Percentiles rank a stretch among this genome's conserved stretches.
These are phyloP conservation scores for Cladophialophora psammophila DNA, from an alignment of 2,329 filamentous ascomycete genomes.

Conservation along the genomic window DNA sequence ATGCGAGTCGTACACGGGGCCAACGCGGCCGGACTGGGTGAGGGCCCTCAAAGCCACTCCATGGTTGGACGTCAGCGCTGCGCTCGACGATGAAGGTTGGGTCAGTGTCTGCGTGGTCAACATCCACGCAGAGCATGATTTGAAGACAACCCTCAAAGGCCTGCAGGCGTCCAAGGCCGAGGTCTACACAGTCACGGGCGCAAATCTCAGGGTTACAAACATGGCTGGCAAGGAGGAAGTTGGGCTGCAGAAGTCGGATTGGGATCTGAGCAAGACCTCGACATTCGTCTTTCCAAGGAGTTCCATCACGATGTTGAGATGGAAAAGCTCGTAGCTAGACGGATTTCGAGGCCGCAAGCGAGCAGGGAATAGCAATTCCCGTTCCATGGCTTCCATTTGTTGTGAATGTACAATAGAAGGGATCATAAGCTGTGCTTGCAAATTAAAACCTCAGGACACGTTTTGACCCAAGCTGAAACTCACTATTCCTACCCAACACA, in stretches of 20 bases:
- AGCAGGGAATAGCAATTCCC: neutral
- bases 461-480: neutral
- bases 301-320: constrained; percentile 72
- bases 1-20: constrained; percentile 69
- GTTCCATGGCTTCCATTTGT: too few species aligned
- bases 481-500: neutral
- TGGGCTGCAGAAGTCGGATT: constrained; percentile 65
- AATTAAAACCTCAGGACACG: neutral
- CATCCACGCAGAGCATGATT: constrained; percentile 66
- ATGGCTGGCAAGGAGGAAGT: constrained; percentile 69
- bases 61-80: constrained; percentile 58
- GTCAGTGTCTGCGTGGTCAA: constrained; percentile 77
- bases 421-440: neutral
- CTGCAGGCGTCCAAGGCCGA: constrained; percentile 56
- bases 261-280: constrained; percentile 61
- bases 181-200: constrained; percentile 69
- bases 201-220: constrained; percentile 65
- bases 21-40: constrained; percentile 50
- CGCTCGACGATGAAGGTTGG: constrained; percentile 61
- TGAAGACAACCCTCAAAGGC: constrained; percentile 52
- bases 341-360: neutral
- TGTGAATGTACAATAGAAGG: neutral
- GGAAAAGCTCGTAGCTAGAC: constrained; percentile 50
- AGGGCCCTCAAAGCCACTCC: constrained; percentile 67
- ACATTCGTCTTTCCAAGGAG: constrained; percentile 72